phyloP scores from a whole-genome alignment of 768 basidiomycete genomes.

The Lepiota venenata region DNA sequence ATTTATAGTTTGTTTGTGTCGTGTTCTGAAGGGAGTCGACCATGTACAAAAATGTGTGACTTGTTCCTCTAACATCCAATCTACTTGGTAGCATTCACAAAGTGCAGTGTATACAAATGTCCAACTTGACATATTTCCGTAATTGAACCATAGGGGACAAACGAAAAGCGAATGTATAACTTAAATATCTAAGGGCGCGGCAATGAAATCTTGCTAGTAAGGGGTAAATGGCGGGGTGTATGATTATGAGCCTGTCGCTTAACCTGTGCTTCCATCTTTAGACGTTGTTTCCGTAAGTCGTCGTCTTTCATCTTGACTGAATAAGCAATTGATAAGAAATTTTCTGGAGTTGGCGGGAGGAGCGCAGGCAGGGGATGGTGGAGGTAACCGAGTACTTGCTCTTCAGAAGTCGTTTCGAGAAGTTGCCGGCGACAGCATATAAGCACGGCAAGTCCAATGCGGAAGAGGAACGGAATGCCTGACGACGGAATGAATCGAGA shows the following conservation, averaged over 20 bases:
- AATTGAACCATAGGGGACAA: background rate
- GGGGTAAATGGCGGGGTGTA: conserved; percentile 22
- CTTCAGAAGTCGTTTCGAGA: conserved; percentile 46
- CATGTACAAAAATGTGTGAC: too few species aligned
- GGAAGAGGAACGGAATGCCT: conserved; percentile 74
- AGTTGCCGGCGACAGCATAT: conserved; percentile 57
- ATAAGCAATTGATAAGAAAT: conserved; percentile 57
- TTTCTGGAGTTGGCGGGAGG: conserved; percentile 59
- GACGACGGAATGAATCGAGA: background rate
- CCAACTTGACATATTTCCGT: background rate
- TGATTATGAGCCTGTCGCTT: conserved; percentile 57
- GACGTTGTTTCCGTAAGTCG: conserved; percentile 69
- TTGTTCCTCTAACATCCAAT: too few species aligned
- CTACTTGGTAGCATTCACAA: too few species aligned
- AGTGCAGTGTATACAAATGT: background rate
- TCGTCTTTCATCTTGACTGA: conserved; percentile 76
- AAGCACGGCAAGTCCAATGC: conserved; percentile 67
- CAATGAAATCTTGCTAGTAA: conserved; percentile 3
- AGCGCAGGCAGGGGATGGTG: conserved; percentile 45
- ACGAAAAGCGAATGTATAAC: background rate
- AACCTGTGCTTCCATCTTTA: conserved; percentile 72
- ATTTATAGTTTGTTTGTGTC: background rate
- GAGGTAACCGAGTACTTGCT: conserved; percentile 46
- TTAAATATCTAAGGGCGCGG: background rate
- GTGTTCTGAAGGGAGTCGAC: background rate